A percentile compares a stretch with the other conserved stretches of the same genome.
These are phyloP conservation scores for Cinchona pubescens DNA, from an alignment of 257 asterid genomes.

Conservation along the genomic window DNA sequence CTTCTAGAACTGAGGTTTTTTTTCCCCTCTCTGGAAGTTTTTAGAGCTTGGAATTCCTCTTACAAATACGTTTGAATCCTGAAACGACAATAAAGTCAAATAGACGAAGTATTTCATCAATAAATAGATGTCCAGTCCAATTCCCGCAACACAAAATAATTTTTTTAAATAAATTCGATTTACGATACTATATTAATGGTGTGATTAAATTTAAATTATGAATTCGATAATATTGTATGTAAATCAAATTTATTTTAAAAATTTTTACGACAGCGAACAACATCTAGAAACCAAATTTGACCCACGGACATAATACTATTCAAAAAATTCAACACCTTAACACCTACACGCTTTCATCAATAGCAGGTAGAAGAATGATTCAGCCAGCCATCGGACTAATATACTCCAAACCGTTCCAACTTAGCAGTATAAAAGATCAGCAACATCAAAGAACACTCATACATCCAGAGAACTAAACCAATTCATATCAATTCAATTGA, in stretches of 20 bases:
- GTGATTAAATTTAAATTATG: too few relatives aligned
- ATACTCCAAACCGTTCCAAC: constrained; percentile 3
- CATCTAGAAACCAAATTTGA: neutral
- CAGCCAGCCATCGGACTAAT: neutral
- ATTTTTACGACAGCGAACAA: too few relatives aligned
- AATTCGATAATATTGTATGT: too few relatives aligned
- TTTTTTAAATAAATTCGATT: too few relatives aligned
- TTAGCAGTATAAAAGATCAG: neutral
- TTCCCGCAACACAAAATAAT: too few relatives aligned
- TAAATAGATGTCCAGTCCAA: neutral
- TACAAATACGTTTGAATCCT: neutral
- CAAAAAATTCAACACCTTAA: too few relatives aligned
- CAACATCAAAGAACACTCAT: neutral
- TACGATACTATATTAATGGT: too few relatives aligned
- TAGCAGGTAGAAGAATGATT: neutral
- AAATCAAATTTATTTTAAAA: too few relatives aligned
- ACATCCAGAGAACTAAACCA: neutral
- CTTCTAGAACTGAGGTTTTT: neutral
- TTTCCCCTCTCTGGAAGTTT: neutral
- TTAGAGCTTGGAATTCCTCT: neutral
- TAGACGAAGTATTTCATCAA: neutral
- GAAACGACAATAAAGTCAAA: neutral
- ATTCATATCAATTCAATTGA: neutral
- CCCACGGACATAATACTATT: neutral
- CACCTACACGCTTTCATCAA: neutral